A percentile compares a stretch with the other conserved stretches of the same genome.
These are phyloP conservation scores for Zalaria obscura DNA, from an alignment of 2,329 filamentous ascomycete genomes.

Conservation along the genomic window DNA sequence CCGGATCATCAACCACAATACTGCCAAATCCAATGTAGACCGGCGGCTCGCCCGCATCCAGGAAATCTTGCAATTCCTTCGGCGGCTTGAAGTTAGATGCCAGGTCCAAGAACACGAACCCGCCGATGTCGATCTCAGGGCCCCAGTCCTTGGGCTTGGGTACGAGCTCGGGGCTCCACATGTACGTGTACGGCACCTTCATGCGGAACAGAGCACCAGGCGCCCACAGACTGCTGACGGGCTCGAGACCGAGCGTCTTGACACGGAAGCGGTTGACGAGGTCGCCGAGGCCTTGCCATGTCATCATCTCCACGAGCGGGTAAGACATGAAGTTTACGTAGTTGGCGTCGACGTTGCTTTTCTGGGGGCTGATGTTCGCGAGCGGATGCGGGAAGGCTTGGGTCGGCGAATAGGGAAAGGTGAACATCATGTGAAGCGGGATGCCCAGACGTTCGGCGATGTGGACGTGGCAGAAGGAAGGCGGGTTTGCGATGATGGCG, in stretches of 20 bases:
- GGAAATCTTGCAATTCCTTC: conserved; percentile 29
- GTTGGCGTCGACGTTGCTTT: conserved; percentile 54
- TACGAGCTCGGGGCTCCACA: conserved; percentile 28
- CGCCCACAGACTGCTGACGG: conserved; percentile 63
- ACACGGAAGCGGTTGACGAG: conserved; percentile 61
- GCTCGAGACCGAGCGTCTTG: conserved; percentile 55
- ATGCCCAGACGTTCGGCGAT: conserved; percentile 67
- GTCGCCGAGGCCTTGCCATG: conserved; percentile 51
- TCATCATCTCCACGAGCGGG: conserved; percentile 67
- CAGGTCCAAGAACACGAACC: conserved; percentile 21
- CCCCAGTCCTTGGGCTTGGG: conserved; percentile 32
- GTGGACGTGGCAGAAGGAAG: conserved; percentile 64
- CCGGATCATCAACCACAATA: conserved; percentile 60
- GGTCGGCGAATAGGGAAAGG: conserved; percentile 63
- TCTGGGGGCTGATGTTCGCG: conserved; percentile 50
- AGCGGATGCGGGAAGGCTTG: conserved; percentile 64
- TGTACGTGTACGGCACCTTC: conserved; percentile 62
- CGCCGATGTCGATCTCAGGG: conserved; percentile 18
- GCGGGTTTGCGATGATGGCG: conserved; percentile 76
- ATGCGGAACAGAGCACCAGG: conserved; percentile 58
- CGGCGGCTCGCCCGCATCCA: conserved; percentile 42
- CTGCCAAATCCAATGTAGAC: conserved; percentile 67
- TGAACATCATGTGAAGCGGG: conserved; percentile 45
- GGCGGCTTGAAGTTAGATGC: conserved; percentile 19
- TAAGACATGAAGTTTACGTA: conserved; percentile 75